These are phyloP conservation scores for Eutypa lata DNA, from an alignment of 2,329 filamentous ascomycete species.

Conservation along the genomic window DNA sequence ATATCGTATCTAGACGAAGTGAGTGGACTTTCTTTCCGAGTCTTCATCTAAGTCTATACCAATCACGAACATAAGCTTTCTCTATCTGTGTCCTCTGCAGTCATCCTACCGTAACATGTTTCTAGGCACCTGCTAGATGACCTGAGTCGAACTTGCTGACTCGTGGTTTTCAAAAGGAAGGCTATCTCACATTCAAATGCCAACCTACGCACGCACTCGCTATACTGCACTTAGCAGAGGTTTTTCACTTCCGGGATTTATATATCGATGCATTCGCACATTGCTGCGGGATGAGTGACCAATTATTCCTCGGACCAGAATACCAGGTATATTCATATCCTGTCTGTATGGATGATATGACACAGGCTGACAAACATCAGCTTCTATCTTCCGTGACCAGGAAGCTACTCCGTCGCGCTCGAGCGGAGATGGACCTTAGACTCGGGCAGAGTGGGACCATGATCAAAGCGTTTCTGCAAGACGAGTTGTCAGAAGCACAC, in stretches of 20 bases:
- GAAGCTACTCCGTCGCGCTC: constrained; percentile 61
- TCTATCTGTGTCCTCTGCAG: too few species aligned
- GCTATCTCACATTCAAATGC: constrained; percentile 65
- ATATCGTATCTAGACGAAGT: constrained; percentile 61
- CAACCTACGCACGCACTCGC: constrained; percentile 67
- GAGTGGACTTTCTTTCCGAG: background rate
- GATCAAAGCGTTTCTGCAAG: constrained; percentile 65
- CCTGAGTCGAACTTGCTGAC: too few species aligned
- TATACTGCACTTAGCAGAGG: constrained; percentile 65
- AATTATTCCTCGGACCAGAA: constrained; percentile 53
- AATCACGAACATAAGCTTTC: too few species aligned
- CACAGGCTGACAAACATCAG: constrained; percentile 32
- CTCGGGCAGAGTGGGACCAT: constrained; percentile 56
- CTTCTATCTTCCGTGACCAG: constrained; percentile 52
- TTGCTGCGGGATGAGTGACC: constrained; percentile 73
- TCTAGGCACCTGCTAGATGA: background rate
- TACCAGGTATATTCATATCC: constrained; percentile 51
- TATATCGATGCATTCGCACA: constrained; percentile 75
- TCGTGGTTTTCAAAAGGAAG: constrained; percentile 33
- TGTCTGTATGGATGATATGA: background rate
- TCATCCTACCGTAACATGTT: background rate
- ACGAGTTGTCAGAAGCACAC: constrained; percentile 64
- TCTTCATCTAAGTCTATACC: too few species aligned
- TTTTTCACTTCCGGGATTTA: constrained; percentile 58
- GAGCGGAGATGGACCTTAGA: constrained; percentile 62